These are phyloP conservation scores for Aspergillus amoenus DNA, from an alignment of 2,329 filamentous ascomycete species.

Conservation along the genomic window DNA sequence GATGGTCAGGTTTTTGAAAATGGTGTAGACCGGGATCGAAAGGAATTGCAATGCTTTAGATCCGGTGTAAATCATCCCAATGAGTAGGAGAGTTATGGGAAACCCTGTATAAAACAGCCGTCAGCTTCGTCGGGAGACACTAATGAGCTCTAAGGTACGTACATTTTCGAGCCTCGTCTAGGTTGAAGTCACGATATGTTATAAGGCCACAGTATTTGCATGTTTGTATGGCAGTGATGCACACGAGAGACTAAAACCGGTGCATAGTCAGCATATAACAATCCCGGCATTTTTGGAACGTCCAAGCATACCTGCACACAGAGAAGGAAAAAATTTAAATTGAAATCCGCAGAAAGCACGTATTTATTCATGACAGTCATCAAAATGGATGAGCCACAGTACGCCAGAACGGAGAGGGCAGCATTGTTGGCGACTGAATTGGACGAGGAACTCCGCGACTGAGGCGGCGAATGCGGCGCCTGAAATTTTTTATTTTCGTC, in stretches of 20 bases:
- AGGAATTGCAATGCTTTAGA: slow-evolving; percentile 95
- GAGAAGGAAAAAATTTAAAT: slow-evolving; percentile 94
- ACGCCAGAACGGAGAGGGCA: slow-evolving; percentile 76
- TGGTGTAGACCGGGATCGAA: slow-evolving; percentile 97
- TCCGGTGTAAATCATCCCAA: slow-evolving; percentile 98
- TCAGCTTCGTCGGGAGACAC: neutral
- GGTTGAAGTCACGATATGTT: slow-evolving; percentile 78
- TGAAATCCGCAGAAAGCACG: slow-evolving; percentile 86
- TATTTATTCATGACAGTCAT: slow-evolving; percentile 99
- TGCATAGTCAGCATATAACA: neutral
- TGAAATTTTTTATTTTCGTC: slow-evolving; percentile 52
- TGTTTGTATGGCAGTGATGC: slow-evolving; percentile 76
- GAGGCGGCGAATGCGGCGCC: slow-evolving; percentile 39
- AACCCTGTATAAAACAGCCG: slow-evolving; percentile 65
- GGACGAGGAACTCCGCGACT: slow-evolving; percentile 35
- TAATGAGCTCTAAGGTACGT: slow-evolving; percentile 36
- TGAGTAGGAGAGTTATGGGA: slow-evolving; percentile 89
- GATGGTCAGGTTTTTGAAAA: slow-evolving; percentile 99
- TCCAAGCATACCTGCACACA: slow-evolving; percentile 73
- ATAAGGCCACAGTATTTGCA: slow-evolving; percentile 83
- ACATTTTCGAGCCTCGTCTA: slow-evolving; percentile 91
- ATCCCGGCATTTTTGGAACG: neutral
- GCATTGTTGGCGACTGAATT: slow-evolving; percentile 70
- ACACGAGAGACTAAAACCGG: slow-evolving; percentile 73
- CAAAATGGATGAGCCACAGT: slow-evolving; percentile 93